Percentiles rank a stretch among this genome's conserved stretches.
Evolutionary conservation across 768 basidiomycete species (phyloP).

Genomic region (Lepiota venenata): DNA sequence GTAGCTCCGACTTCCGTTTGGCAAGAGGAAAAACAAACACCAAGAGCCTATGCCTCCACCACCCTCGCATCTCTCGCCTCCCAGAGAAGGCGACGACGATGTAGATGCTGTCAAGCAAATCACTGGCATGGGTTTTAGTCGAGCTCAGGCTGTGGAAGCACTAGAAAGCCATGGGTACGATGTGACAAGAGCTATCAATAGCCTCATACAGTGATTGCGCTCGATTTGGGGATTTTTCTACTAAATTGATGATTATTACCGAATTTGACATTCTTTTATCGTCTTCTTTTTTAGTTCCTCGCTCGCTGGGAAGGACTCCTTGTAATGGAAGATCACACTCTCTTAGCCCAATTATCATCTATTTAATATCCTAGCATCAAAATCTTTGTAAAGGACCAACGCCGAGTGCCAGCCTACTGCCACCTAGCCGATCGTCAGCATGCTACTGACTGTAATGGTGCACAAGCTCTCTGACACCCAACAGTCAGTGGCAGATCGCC

Average conservation of each 20-base stretch:
- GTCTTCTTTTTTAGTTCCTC: not conserved
- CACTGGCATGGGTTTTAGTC: constrained; percentile 87
- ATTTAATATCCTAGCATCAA: no score
- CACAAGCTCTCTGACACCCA: not conserved
- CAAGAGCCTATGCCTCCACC: constrained; percentile 37
- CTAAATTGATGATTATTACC: not conserved
- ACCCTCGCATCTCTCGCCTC: constrained; percentile 36
- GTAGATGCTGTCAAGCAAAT: constrained; percentile 76
- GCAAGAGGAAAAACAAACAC: constrained; percentile 63
- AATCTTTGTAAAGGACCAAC: no score
- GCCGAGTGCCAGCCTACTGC: no score
- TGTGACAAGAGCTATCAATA: constrained; percentile 73
- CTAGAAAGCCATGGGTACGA: constrained; percentile 85
- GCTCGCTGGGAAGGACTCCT: not conserved
- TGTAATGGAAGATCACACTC: no score
- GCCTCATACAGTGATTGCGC: constrained; percentile 44
- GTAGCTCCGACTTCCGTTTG: constrained; percentile 78
- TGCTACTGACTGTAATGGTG: not conserved
- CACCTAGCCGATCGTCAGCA: no score
- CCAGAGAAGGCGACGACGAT: constrained; percentile 63
- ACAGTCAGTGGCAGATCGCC: no score
- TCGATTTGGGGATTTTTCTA: not conserved
- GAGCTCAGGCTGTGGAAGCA: constrained; percentile 76
- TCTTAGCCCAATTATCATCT: no score
- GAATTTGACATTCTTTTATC: not conserved